Evolutionary conservation across 768 basidiomycete genomes (phyloP).

Genomic region (Macrolepiota fuliginosa): DNA sequence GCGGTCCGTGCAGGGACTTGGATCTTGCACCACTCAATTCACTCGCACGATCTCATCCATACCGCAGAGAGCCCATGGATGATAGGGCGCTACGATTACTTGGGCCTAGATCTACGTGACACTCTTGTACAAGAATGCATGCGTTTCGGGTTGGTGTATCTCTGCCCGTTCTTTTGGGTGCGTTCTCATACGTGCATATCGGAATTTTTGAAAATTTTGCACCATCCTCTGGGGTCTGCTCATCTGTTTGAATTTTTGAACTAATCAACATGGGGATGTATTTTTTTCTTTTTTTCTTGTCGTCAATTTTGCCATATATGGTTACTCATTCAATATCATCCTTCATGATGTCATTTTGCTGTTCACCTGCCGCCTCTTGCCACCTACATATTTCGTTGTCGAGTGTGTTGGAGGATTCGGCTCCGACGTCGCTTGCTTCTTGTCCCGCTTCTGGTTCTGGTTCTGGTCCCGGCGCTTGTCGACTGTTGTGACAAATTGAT

Average conservation of each 20-base stretch:
- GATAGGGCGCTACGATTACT: conserved; percentile 58
- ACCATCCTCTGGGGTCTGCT: neutral
- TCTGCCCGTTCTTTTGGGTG: neutral
- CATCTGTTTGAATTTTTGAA: neutral
- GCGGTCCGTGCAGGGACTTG: conserved; percentile 23
- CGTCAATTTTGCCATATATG: neutral
- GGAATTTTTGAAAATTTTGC: neutral
- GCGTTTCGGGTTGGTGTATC: neutral
- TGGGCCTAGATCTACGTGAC: conserved; percentile 21
- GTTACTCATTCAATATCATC: neutral
- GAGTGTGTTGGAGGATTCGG: neutral
- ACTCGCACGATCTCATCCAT: conserved; percentile 52
- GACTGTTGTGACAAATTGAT: neutral
- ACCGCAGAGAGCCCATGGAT: conserved; percentile 59
- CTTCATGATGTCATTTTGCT: neutral
- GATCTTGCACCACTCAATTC: conserved; percentile 59
- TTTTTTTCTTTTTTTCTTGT: neutral
- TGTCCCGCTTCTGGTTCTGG: neutral
- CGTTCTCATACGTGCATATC: neutral
- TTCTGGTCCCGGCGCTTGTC: neutral
- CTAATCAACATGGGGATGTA: neutral
- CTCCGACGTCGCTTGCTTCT: neutral
- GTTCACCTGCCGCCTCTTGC: neutral
- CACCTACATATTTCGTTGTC: neutral
- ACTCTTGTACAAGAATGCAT: neutral